Conservation (phyloP, 2,329 filamentous ascomycete genomes). For the Cyanodermella asteris region DNA sequence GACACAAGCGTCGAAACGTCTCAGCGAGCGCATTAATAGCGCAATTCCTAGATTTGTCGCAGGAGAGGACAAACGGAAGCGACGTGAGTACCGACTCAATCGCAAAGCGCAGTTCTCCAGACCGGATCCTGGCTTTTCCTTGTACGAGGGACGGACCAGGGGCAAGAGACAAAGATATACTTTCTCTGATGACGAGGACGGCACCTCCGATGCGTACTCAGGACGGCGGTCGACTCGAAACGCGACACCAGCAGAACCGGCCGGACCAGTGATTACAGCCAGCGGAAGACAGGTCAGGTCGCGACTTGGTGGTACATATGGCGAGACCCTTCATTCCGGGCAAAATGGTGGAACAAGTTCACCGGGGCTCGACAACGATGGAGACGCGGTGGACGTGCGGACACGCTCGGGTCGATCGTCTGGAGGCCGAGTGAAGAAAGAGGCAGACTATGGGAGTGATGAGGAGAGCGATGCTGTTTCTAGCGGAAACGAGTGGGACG, state of each 20-base stretch:
- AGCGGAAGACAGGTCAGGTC: conserved; percentile 62
- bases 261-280: conserved; percentile 47
- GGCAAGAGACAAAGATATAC: conserved; percentile 95
- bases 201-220: conserved; percentile 40
- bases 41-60: conserved; percentile 62
- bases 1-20: conserved; percentile 54
- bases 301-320: conserved; percentile 31
- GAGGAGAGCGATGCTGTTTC: conserved; percentile 41
- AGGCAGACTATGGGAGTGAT: conserved; percentile 34
- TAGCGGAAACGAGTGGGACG: conserved; percentile 43
- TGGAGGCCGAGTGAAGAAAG: conserved; percentile 12
- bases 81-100: conserved; percentile 71
- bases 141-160: conserved; percentile 88
- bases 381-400: conserved; percentile 18
- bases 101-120: conserved; percentile 74
- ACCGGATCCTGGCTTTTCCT: conserved; percentile 70
- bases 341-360: conserved; percentile 21
- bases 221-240: conserved; percentile 43
- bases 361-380: conserved; percentile 21
- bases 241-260: conserved; percentile 48
- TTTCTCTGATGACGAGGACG: conserved; percentile 72
- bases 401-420: conserved; percentile 7
- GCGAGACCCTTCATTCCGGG: conserved; percentile 32
- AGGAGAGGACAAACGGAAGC: conserved; percentile 53
- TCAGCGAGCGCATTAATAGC: conserved; percentile 54